phyloP scores from a whole-genome alignment of 2,329 filamentous ascomycete species.

The Cordyceps tenuipes region DNA sequence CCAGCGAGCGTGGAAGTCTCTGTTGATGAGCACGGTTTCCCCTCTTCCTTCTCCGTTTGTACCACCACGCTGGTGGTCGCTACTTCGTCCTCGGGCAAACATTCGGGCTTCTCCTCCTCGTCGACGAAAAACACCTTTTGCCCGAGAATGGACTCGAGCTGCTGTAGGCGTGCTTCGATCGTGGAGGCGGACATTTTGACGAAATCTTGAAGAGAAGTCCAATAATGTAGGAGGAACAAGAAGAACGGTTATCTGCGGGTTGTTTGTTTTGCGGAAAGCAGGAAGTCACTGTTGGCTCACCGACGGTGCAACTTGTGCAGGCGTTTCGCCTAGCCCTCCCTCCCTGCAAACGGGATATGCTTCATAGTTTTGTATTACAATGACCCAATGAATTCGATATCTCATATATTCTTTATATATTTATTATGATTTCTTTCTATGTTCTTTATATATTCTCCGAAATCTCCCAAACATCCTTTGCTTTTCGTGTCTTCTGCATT shows the following conservation, averaged over 20 bases:
- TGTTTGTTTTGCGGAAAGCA: neutral
- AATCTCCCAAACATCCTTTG: no score
- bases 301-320: no score
- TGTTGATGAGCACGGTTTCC: neutral
- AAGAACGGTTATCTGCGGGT: neutral
- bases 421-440: no score
- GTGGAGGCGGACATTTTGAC: neutral
- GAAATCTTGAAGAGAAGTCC: neutral
- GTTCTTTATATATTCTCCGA: no score
- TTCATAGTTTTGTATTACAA: no score
- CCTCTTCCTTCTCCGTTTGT: neutral
- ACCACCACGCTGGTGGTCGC: neutral
- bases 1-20: neutral
- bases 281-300: neutral
- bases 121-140: neutral
- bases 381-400: no score
- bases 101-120: neutral
- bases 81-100: neutral
- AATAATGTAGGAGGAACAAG: neutral
- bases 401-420: no score
- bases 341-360: no score
- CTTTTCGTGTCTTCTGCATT: no score
- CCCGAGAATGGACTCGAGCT: slow-evolving; percentile 6
- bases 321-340: no score
- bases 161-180: neutral